Base-by-base conservation (phyloP, 257 asterid genomes). In the Fraxinus cuspidata region DNA sequence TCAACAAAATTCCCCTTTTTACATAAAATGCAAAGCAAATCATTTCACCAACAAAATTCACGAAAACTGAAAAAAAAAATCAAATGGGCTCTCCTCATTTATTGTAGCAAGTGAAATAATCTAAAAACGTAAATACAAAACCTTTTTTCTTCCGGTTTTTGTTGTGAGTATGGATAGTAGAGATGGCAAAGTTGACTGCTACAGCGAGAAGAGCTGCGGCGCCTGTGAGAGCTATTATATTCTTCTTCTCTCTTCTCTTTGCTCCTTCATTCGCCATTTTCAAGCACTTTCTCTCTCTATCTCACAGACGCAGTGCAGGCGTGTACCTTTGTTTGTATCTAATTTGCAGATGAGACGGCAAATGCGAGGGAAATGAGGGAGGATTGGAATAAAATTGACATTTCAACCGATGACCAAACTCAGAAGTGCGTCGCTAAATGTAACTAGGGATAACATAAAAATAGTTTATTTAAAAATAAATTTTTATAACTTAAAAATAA, bases 131-230 rank as follows among this genome's bases (percentile, higher is more conserved):
- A 27, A 28, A 7, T 27, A 7, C 25, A 72, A 25, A 92, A 63
- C 99, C 97, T 84, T 85, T 95, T 80, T 75, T 88, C 71, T 80
- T 95, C 80, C 87, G 92, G 76, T 83, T 94, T 71, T 88, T 87
- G 58, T 84, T 60, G 82, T 85, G 94, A 65, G 84, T 63, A 64
- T 81, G 85, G 81, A 91, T 79, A 29, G 92, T 92, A 71, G 81
- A 21, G 82, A 87, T 74, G 81, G 92, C 92, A 71, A 93, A 86
- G 90, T 86, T 93, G 89, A 92, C 88, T 29, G 94, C 97, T 21
- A 91, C 87, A 71, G 93, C 96, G 12, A 90, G 79, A 65, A 93
- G 78, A 69, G 99, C 97, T 74, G 97, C 97, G 65, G 91, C 96
- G n/a, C 97, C 99, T 74, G 98, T 91, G 77, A 93, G 72, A 80